phyloP scores from a whole-genome alignment of 768 basidiomycete genomes.

The Leucosporidium scottii region DNA sequence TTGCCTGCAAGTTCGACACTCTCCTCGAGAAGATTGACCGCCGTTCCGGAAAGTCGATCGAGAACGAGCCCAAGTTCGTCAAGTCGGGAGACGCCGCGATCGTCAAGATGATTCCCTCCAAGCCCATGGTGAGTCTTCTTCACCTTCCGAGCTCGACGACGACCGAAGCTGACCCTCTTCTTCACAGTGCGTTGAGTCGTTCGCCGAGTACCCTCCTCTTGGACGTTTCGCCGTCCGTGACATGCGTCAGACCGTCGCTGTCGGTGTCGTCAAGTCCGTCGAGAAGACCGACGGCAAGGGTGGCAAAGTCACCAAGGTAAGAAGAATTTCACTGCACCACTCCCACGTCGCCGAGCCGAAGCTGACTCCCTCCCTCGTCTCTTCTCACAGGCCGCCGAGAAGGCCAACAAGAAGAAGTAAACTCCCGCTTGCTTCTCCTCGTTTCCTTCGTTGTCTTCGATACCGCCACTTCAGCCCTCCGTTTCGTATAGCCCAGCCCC shows the following conservation, averaged over 20 bases:
- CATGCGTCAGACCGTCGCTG: conserved; percentile 91
- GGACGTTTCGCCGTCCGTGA: conserved; percentile 99
- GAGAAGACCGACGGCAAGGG: conserved; percentile 80
- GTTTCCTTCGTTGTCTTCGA: not conserved
- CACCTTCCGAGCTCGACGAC: not conserved
- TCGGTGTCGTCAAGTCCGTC: conserved; percentile 80
- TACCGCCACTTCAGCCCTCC: not conserved
- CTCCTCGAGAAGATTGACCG: conserved; percentile 99
- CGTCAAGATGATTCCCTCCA: conserved; percentile 56
- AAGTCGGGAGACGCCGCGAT: conserved; percentile 99
- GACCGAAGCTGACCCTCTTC: not conserved
- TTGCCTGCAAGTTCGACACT: conserved; percentile 92
- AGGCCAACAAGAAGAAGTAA: conserved; percentile 52
- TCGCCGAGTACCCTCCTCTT: conserved; percentile 76
- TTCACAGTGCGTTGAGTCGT: conserved; percentile 33
- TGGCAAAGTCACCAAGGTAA: conserved; percentile 32
- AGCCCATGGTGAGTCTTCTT: conserved; percentile 32
- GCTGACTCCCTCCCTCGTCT: no score
- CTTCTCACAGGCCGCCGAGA: conserved; percentile 69
- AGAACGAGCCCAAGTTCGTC: conserved; percentile 84
- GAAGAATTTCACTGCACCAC: no score
- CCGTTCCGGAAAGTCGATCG: conserved; percentile 89
- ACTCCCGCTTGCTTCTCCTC: not conserved
- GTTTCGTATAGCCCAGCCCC: not conserved
- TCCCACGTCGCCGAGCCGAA: no score